phyloP scores from a whole-genome alignment of 257 asterid species.

The Galeopsis tetrahit region DNA sequence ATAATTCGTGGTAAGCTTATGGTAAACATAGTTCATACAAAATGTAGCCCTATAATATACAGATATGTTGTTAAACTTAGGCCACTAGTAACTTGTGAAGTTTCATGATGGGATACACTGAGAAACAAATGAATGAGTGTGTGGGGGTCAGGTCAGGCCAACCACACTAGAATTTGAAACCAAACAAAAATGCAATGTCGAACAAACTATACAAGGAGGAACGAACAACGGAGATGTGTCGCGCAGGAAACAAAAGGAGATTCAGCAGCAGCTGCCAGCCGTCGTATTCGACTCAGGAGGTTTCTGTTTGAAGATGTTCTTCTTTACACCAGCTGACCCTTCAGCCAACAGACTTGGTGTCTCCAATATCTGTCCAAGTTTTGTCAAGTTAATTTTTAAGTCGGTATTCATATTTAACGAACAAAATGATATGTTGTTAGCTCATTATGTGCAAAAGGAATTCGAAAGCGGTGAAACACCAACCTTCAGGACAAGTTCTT shows the following conservation, averaged over 20 bases:
- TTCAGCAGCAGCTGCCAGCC: constrained; percentile 85
- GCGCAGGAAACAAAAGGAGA: background rate
- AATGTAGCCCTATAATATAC: background rate
- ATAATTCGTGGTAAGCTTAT: no score
- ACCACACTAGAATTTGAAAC: constrained; percentile 4
- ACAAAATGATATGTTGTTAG: background rate
- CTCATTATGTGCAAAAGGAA: background rate
- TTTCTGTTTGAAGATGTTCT: constrained; percentile 92
- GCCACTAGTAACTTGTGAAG: background rate
- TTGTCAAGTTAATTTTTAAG: background rate
- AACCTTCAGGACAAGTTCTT: constrained; percentile 91
- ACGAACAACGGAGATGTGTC: background rate
- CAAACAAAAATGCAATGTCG: constrained; percentile 18
- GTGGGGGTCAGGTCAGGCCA: background rate
- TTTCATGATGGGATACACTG: background rate
- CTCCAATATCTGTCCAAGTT: constrained; percentile 72
- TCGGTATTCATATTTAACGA: background rate
- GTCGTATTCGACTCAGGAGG: constrained; percentile 73
- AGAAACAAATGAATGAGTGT: background rate
- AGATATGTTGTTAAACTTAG: background rate
- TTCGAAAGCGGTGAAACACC: constrained; percentile 9
- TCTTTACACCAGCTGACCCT: constrained; percentile 72
- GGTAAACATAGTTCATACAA: no score
- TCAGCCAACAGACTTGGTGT: constrained; percentile 88
- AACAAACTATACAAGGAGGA: constrained; percentile 1